These are phyloP conservation scores for Hyphodiscus sp. DNA, from an alignment of 2,329 filamentous ascomycete genomes.

Conservation along the genomic window DNA sequence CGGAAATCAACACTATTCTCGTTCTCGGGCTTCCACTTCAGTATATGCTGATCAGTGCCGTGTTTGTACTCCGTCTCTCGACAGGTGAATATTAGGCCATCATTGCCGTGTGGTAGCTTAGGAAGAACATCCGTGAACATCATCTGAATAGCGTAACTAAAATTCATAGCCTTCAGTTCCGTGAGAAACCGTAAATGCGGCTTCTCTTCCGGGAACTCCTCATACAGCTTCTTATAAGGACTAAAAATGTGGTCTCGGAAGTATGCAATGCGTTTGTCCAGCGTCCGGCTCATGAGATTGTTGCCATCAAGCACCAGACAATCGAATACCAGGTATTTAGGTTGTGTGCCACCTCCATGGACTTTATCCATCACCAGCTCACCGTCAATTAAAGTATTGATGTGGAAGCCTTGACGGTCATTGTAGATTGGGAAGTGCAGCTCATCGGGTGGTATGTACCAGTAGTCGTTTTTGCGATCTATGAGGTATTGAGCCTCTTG, in stretches of 20 bases:
- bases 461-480: conserved; percentile 97
- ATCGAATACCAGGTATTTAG: conserved; percentile 90
- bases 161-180: conserved; percentile 83
- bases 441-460: conserved; percentile 62
- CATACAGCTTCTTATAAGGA: conserved; percentile 59
- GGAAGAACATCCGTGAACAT: conserved; percentile 89
- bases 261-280: conserved; percentile 85
- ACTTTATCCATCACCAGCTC: conserved; percentile 86
- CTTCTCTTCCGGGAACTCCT: conserved; percentile 62
- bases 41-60: conserved; percentile 86
- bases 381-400: conserved; percentile 79
- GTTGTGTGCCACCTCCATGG: conserved; percentile 57
- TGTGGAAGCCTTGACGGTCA: conserved; percentile 64
- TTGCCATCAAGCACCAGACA: conserved; percentile 76
- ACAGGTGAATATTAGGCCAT: conserved; percentile 97
- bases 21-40: conserved; percentile 95
- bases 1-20: conserved; percentile 96
- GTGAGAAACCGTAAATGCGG: conserved; percentile 70
- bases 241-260: conserved; percentile 72
- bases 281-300: conserved; percentile 67
- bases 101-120: conserved; percentile 82
- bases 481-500: conserved; percentile 82
- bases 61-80: conserved; percentile 77
- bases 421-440: conserved; percentile 75
- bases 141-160: conserved; percentile 81